These are phyloP conservation scores for Zymoseptoria passerinii DNA, from an alignment of 2,329 filamentous ascomycete genomes.

Conservation along the genomic window DNA sequence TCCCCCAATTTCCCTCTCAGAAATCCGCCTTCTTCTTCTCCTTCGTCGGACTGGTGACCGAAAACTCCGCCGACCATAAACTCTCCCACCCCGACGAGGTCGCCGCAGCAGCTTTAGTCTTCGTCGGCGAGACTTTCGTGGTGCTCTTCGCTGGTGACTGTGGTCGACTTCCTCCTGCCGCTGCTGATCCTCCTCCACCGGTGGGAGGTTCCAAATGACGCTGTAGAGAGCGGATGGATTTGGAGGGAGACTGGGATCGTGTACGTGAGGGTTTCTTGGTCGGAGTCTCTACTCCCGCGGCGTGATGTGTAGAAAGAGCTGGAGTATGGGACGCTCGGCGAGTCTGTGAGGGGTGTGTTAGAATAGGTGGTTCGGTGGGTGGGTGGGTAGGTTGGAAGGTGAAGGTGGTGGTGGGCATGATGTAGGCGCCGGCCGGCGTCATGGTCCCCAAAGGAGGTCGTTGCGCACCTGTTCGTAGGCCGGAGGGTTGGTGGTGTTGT, in stretches of 20 bases:
- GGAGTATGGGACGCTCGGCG: neutral
- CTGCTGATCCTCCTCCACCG: neutral
- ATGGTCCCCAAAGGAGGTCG: slow-evolving; percentile 2
- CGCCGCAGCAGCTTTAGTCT: slow-evolving; percentile 6
- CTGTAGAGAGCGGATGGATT: slow-evolving; percentile 26
- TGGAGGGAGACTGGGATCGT: slow-evolving; percentile 25
- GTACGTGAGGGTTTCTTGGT: slow-evolving; percentile 3
- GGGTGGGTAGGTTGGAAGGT: neutral
- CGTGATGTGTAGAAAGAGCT: neutral
- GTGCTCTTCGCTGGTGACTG: slow-evolving; percentile 3
- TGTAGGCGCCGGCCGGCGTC: neutral
- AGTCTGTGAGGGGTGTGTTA: neutral
- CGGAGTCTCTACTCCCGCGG: neutral
- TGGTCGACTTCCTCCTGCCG: slow-evolving; percentile 1
- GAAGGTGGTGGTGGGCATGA: neutral
- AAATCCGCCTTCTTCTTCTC: slow-evolving; percentile 15
- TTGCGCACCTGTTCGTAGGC: slow-evolving; percentile 35
- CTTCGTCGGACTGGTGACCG: slow-evolving; percentile 27
- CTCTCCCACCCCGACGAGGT: slow-evolving; percentile 23
- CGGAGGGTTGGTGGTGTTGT: slow-evolving; percentile 20
- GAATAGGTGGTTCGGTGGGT: neutral
- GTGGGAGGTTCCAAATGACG: slow-evolving; percentile 19
- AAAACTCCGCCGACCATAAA: slow-evolving; percentile 27
- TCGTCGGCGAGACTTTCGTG: slow-evolving; percentile 13
- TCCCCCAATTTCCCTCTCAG: neutral